A percentile compares a stretch with the other conserved stretches of the same genome.
phyloP scores from a whole-genome alignment of 2,329 filamentous ascomycete genomes.

The Verticillium nonalfalfae region DNA sequence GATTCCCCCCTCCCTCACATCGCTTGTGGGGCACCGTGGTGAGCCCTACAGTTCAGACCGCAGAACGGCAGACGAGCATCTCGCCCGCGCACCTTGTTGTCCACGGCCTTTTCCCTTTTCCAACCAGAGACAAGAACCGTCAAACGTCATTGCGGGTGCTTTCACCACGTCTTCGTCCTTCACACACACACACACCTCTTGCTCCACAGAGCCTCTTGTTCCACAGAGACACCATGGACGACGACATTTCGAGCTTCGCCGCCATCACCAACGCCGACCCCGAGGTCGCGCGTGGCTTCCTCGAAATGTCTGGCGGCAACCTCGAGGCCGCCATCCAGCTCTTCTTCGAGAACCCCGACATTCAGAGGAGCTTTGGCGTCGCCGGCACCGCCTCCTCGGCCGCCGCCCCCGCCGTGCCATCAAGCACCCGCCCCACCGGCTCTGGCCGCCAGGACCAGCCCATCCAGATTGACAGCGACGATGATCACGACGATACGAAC shows the following conservation, averaged over 20 bases:
- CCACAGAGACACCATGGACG: constrained; percentile 49
- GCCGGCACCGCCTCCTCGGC: constrained; percentile 8
- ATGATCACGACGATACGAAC: constrained; percentile 49
- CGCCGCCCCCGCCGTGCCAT: constrained; percentile 17
- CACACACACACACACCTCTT: background rate
- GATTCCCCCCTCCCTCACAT: background rate
- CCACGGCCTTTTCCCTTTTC: background rate
- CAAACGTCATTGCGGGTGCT: background rate
- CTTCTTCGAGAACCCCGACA: constrained; percentile 83
- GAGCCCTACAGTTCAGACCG: background rate
- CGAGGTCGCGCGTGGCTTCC: constrained; percentile 72
- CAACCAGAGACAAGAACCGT: background rate
- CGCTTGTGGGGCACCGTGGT: background rate
- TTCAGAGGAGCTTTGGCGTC: constrained; percentile 42
- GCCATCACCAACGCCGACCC: constrained; percentile 72
- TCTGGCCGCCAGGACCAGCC: background rate
- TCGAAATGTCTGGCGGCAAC: constrained; percentile 78
- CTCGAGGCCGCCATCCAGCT: constrained; percentile 81
- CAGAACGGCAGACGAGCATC: background rate
- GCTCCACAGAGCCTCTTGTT: background rate
- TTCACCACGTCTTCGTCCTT: background rate
- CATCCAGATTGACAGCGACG: constrained; percentile 73
- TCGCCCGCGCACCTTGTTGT: background rate
- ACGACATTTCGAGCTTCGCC: constrained; percentile 70
- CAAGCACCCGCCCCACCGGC: constrained; percentile 17